Conservation (phyloP, 169 alveolate species). For the Eimeria sp. region DNA sequence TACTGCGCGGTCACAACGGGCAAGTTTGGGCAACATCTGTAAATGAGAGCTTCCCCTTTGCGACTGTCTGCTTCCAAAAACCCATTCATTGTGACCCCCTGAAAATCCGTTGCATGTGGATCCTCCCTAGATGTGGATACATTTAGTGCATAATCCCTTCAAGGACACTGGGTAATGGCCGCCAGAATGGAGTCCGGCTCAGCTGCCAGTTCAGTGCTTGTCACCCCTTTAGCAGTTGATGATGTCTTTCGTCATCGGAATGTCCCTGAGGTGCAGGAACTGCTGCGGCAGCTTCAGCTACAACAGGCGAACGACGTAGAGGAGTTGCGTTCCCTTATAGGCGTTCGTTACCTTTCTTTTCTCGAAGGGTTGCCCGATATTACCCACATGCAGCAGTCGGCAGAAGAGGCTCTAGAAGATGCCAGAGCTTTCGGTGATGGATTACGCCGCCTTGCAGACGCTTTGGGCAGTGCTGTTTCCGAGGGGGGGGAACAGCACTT, state of each 20-base stretch:
- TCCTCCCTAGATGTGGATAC: neutral
- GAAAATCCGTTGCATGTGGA: neutral
- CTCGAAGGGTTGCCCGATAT: slow-evolving; percentile 59
- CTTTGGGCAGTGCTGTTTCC: neutral
- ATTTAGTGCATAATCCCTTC: neutral
- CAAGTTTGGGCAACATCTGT: neutral
- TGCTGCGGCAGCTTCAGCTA: slow-evolving; percentile 71
- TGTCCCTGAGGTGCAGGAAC: slow-evolving; percentile 66
- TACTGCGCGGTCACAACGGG: neutral
- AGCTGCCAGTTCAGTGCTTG: slow-evolving; percentile 29
- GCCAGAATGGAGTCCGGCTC: slow-evolving; percentile 1
- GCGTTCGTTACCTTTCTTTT: slow-evolving; percentile 59
- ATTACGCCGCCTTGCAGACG: slow-evolving; percentile 8
- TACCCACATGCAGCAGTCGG: slow-evolving; percentile 33
- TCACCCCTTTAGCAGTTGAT: slow-evolving; percentile 66
- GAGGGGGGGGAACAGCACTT: neutral
- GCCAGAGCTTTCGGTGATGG: slow-evolving; percentile 18
- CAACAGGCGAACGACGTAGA: slow-evolving; percentile 66
- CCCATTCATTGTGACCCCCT: neutral
- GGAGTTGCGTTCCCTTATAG: slow-evolving; percentile 63
- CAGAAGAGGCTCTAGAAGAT: slow-evolving; percentile 25
- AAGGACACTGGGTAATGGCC: neutral
- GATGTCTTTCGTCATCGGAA: slow-evolving; percentile 47
- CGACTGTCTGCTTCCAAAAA: neutral
- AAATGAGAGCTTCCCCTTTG: neutral